These are phyloP conservation scores for Solanum rostratum DNA, from an alignment of 257 asterid genomes.

Conservation along the genomic window DNA sequence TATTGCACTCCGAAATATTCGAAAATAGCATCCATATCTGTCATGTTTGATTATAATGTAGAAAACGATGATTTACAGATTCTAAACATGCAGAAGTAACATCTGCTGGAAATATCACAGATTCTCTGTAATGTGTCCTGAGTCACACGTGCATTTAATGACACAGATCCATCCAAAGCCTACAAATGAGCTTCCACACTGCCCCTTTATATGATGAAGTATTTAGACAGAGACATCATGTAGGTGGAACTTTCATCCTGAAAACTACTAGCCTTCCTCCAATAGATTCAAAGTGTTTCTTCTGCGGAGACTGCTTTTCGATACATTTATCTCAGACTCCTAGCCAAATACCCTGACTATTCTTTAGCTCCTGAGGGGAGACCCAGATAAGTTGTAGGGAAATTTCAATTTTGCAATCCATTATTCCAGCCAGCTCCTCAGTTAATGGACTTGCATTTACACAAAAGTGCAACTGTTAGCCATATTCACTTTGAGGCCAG, in stretches of 20 bases:
- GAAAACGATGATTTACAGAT: no score
- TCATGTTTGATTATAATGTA: no score
- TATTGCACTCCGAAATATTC: no score
- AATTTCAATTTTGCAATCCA: background rate
- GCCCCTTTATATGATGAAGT: background rate
- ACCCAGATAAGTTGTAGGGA: background rate
- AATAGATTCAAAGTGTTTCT: no score
- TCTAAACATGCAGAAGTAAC: no score
- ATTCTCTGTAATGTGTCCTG: no score
- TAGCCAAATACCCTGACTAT: background rate
- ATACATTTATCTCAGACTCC: background rate
- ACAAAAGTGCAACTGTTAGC: background rate
- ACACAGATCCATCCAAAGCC: background rate
- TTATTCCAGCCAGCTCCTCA: background rate
- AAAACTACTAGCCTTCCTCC: background rate
- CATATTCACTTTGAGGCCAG: background rate
- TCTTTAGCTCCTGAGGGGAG: no score
- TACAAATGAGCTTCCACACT: background rate
- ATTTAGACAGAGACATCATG: background rate
- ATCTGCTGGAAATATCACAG: no score
- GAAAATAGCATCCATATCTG: no score
- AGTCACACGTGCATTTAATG: no score
- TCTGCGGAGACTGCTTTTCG: background rate
- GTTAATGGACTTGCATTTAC: background rate
- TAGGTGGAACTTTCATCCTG: background rate